Percentiles rank a stretch among this genome's conserved stretches.
Conservation (phyloP, 1,139 yeast genomes). For the Candida glucosophila region DNA sequence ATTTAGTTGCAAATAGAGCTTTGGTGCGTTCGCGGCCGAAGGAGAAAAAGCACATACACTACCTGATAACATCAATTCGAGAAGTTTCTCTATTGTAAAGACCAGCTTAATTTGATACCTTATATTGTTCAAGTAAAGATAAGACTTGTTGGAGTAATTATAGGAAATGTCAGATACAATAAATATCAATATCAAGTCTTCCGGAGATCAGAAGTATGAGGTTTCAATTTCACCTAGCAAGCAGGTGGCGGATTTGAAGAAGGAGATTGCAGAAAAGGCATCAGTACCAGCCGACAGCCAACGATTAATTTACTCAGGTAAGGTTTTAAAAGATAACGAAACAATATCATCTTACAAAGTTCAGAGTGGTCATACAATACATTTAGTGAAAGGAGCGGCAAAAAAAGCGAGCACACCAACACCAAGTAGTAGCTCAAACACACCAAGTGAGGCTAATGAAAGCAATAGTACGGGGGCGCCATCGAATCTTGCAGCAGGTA, state of each 20-base stretch:
- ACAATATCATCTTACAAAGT: conserved; percentile 69
- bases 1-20: too few species aligned
- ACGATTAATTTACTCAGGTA: conserved; percentile 86
- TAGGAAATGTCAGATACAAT: conserved; percentile 15
- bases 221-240: conserved; percentile 44
- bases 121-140: too few species aligned
- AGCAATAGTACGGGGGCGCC: conserved; percentile 40
- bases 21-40: too few species aligned
- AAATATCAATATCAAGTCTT: conserved; percentile 36
- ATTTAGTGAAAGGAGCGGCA: conserved; percentile 66
- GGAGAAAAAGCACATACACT: too few species aligned
- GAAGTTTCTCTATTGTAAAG: too few species aligned
- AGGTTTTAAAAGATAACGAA: conserved; percentile 80
- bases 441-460: conserved; percentile 10
- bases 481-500: conserved; percentile 75
- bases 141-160: too few species aligned
- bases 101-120: too few species aligned
- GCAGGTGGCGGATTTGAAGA: conserved; percentile 65
- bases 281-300: conserved; percentile 70
- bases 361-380: conserved; percentile 80
- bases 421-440: conserved; percentile 10
- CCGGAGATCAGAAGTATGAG: conserved; percentile 76
- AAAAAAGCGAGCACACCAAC: conserved; percentile 14
- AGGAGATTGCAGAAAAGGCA: conserved; percentile 47
- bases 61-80: too few species aligned